Conservation (phyloP, 352 stramenopile species). For the Globisporangium polare region DNA sequence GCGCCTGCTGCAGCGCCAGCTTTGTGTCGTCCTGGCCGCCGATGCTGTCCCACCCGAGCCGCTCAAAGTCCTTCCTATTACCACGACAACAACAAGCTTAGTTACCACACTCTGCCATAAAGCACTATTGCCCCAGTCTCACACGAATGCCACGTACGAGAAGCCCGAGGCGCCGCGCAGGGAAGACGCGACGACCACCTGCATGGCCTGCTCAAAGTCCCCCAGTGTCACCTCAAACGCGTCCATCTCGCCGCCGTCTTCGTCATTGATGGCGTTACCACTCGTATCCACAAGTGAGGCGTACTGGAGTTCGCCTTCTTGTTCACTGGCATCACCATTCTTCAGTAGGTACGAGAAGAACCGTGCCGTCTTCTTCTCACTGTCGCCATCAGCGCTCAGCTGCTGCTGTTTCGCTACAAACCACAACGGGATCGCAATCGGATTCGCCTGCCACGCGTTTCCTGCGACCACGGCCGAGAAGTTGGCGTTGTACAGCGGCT, state of each 20-base stretch:
- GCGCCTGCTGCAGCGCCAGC: slow-evolving; percentile 68
- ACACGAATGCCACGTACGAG: slow-evolving; percentile 26
- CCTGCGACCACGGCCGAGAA: slow-evolving; percentile 42
- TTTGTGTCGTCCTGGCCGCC: slow-evolving; percentile 72
- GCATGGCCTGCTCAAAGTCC: slow-evolving; percentile 78
- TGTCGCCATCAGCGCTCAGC: background rate
- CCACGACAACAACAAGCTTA: background rate
- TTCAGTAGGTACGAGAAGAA: slow-evolving; percentile 52
- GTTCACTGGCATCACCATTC: background rate
- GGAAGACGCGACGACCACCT: slow-evolving; percentile 56
- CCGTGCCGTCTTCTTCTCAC: background rate
- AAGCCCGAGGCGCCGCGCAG: slow-evolving; percentile 58
- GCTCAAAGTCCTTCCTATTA: slow-evolving; percentile 51
- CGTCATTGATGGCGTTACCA: background rate
- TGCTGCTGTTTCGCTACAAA: slow-evolving; percentile 39
- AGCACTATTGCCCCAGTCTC: background rate
- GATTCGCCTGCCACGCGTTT: slow-evolving; percentile 55
- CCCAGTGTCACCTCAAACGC: slow-evolving; percentile 55
- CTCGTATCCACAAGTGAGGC: background rate
- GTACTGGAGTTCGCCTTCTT: background rate
- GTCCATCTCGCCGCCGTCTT: background rate
- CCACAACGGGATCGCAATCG: slow-evolving; percentile 63
- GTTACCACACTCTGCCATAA: background rate
- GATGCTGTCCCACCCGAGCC: slow-evolving; percentile 69
- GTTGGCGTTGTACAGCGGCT: slow-evolving; percentile 34